Percentiles rank a stretch among this genome's conserved stretches.
phyloP scores from a whole-genome alignment of 2,329 filamentous ascomycete genomes.

The Ceratocystis lukuohia region DNA sequence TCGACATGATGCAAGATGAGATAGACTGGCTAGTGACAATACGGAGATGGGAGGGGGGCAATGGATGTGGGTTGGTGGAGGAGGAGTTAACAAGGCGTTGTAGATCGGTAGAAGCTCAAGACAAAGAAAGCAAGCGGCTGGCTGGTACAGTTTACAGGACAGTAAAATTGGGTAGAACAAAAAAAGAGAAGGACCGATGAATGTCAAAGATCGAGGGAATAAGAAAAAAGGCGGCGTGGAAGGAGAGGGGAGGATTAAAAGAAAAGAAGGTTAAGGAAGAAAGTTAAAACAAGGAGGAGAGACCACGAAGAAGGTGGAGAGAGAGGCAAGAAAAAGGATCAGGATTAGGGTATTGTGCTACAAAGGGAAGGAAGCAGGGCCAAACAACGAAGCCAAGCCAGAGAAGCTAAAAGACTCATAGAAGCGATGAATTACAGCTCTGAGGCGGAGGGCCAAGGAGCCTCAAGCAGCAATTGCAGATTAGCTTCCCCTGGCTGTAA shows the following conservation, averaged over 20 bases:
- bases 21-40: background rate
- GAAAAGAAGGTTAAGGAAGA: background rate
- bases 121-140: constrained; percentile 4
- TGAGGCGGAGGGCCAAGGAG: background rate
- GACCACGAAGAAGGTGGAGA: constrained; percentile 3
- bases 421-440: background rate
- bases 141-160: constrained; percentile 6
- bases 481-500: background rate
- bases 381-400: background rate
- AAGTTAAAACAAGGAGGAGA: constrained; percentile 11
- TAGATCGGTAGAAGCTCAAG: constrained; percentile 4
- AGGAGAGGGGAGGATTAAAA: background rate
- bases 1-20: constrained; percentile 35
- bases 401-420: background rate
- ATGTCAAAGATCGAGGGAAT: background rate
- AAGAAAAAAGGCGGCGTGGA: background rate
- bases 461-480: background rate
- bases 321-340: background rate
- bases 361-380: background rate
- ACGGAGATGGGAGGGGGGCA: constrained; percentile 2
- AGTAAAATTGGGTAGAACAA: background rate
- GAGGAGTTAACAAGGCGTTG: background rate
- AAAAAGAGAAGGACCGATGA: background rate
- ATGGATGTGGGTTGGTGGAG: constrained; percentile 10
- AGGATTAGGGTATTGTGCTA: background rate